These are phyloP conservation scores for Gossypium gossypioides DNA, from an alignment of 441 rosid genomes.

Conservation along the genomic window DNA sequence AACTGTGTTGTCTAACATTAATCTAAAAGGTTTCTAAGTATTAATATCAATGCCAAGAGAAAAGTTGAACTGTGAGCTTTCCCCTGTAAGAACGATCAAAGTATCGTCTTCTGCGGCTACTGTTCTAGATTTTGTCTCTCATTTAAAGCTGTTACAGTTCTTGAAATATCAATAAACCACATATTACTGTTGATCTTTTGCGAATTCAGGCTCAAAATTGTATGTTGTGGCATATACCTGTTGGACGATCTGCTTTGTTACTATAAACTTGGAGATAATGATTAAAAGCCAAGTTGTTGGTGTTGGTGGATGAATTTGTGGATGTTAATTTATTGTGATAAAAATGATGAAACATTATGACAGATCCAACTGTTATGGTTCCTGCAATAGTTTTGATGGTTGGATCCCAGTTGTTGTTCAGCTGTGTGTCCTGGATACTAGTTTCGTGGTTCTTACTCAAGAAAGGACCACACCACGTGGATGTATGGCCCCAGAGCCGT, in stretches of 20 bases:
- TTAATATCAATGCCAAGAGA: background rate
- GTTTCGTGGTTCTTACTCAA: background rate
- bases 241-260: background rate
- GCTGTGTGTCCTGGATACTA: background rate
- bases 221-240: background rate
- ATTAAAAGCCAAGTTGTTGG: background rate
- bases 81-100: background rate
- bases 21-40: background rate
- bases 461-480: slow-evolving; percentile 19
- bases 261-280: background rate
- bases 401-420: slow-evolving; percentile 12
- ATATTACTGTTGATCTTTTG: background rate
- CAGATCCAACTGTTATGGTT: slow-evolving; percentile 12
- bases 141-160: background rate
- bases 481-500: background rate
- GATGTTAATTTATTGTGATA: background rate
- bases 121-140: background rate
- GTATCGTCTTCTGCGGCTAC: background rate
- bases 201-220: background rate
- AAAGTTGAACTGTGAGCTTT: background rate
- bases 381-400: background rate
- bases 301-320: background rate
- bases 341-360: background rate
- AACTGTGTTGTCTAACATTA: background rate
- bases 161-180: background rate